phyloP scores from a whole-genome alignment of 1,284 basidiomycete genomes.

The Ustilago hordei region DNA sequence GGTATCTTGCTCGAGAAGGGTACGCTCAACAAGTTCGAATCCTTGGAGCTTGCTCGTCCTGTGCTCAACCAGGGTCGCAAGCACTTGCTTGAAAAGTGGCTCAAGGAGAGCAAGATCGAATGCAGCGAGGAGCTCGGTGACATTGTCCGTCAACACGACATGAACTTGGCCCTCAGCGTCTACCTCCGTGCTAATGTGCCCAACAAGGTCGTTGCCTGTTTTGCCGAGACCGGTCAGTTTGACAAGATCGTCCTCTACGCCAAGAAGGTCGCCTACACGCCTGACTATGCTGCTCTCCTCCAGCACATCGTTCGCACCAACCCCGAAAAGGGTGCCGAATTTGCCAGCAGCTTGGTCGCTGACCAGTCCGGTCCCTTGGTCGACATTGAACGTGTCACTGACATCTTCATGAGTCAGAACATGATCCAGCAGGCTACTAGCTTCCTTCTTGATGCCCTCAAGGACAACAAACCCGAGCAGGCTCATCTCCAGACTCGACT shows the following conservation, averaged over 20 bases:
- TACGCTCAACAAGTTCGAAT: conserved; percentile 96
- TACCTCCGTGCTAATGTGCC: conserved; percentile 98
- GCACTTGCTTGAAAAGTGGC: conserved; percentile 97
- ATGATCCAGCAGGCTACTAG: conserved; percentile 99
- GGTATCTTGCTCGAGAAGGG: conserved; percentile 97
- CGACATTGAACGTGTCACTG: conserved; percentile 81
- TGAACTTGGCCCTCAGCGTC: conserved; percentile 98
- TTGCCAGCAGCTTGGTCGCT: conserved; percentile 93
- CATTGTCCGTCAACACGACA: conserved; percentile 93
- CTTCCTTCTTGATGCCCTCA: conserved; percentile 97
- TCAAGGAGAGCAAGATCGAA: conserved; percentile 99
- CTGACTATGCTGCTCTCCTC: conserved; percentile 93
- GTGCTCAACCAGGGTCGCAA: conserved; percentile 97
- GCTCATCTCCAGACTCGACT: conserved; percentile 94
- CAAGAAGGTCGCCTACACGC: conserved; percentile 94
- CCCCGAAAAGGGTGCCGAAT: conserved; percentile 98
- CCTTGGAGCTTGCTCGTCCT: conserved; percentile 93
- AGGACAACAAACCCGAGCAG: conserved; percentile 99
- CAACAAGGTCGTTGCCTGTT: conserved; percentile 96
- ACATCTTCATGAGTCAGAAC: conserved; percentile 99
- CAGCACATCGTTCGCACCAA: conserved; percentile 97
- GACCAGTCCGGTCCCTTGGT: conserved; percentile 93
- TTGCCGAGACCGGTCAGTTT: conserved; percentile 97
- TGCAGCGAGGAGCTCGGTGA: conserved; percentile 99
- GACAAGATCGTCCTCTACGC: conserved; percentile 98